Base-by-base conservation (phyloP, 1,284 basidiomycete genomes). In the Athelia psychrophila region DNA sequence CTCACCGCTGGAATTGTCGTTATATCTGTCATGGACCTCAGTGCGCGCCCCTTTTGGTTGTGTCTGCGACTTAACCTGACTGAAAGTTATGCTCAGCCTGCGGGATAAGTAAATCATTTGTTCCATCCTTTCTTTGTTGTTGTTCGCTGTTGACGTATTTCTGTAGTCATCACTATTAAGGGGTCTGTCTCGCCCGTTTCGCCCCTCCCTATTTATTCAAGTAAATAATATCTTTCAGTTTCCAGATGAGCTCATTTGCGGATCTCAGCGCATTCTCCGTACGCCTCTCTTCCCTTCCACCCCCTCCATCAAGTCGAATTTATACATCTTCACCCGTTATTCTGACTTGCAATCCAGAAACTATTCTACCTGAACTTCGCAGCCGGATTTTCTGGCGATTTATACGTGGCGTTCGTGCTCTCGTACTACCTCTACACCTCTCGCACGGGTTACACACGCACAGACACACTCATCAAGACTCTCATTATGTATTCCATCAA, bases 401-500 rank as follows among this genome's bases (percentile, higher is more conserved):
- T 78, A 8, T 72, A 71, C 42, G 68, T 80, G 22, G 68, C 77
- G 4, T 25, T 72, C 36, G 64, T 71, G 12, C 63, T 80, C 9
- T 76, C 66, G 53, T 74, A 67, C 60, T 62, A 75, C 36, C 60
- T 80, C 16, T 62, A 69, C 30, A 60, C 54, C 50, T 73, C 73
- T 0, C 68, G 69, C 54, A 79, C 77, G 1, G 77, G 77, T 2
- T 71, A 78, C 55, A 60, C 54, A n/a, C 38, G 38, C n/a, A 78
- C 77, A 16, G 71, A 80, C 51, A 68, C 69, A 2, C 54, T 80
- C 8, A 69, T 79, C 49, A 67, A 65, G 15, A 58, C 64, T 1
- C 66, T 80, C 3, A 72, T 79, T 63, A 50, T 66, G 35, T 80
- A 78, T 51, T 69, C 72, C 1, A 66, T 79, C 42, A 76, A 78